Percentiles rank a stretch among this genome's conserved stretches.
Conservation (phyloP, 2,329 filamentous ascomycete species). For the Tolypocladium ovalisporum region DNA sequence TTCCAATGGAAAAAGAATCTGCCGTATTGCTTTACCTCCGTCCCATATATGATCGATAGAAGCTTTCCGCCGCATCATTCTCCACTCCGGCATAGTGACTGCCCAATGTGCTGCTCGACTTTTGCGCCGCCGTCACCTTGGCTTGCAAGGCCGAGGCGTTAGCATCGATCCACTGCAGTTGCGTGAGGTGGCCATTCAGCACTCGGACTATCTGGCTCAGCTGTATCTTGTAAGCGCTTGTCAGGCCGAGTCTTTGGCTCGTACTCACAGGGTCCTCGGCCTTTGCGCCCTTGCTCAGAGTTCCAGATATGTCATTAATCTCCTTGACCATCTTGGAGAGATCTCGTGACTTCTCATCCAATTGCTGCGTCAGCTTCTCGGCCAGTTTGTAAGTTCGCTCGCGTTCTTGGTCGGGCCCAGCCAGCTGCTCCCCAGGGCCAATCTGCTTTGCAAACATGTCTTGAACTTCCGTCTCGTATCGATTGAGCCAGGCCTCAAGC, state of each 20-base stretch:
- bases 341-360: constrained; percentile 91
- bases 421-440: constrained; percentile 62
- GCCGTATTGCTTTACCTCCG: constrained; percentile 38
- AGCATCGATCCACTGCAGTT: constrained; percentile 87
- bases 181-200: constrained; percentile 82
- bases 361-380: constrained; percentile 79
- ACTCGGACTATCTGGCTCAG: constrained; percentile 92
- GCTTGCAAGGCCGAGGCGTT: constrained; percentile 71
- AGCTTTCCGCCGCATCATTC: constrained; percentile 70
- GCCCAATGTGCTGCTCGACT: constrained; percentile 55
- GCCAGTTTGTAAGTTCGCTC: constrained; percentile 94
- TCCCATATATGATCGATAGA: constrained; percentile 81
- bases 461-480: constrained; percentile 86
- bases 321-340: constrained; percentile 95
- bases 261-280: constrained; percentile 72
- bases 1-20: not conserved
- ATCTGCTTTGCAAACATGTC: constrained; percentile 74
- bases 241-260: constrained; percentile 6
- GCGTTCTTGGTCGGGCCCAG: constrained; percentile 88
- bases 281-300: constrained; percentile 79
- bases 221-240: constrained; percentile 33
- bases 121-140: constrained; percentile 75
- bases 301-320: constrained; percentile 87
- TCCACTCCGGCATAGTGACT: constrained; percentile 49
- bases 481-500: constrained; percentile 75